Conservation (phyloP, 2,329 filamentous ascomycete species). For the Xylaria arbuscula region DNA sequence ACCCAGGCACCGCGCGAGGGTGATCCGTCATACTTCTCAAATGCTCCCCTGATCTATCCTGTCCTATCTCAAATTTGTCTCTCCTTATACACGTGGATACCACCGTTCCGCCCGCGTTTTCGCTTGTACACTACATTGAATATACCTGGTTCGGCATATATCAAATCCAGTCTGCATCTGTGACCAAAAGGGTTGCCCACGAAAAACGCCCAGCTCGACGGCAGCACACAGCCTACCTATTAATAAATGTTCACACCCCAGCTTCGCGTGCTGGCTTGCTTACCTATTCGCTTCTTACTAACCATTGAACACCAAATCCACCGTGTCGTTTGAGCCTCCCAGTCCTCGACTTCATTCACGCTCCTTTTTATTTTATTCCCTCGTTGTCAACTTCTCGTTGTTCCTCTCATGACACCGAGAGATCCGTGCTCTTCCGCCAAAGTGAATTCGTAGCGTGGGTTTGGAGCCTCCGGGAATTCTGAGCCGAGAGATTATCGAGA, state of each 20-base stretch:
- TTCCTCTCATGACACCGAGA: slow-evolving; percentile 11
- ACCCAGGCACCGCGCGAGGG: slow-evolving; percentile 25
- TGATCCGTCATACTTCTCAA: slow-evolving; percentile 35
- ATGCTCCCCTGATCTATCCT: slow-evolving; percentile 31
- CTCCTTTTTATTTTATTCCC: slow-evolving; percentile 17
- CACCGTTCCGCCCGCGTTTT: slow-evolving; percentile 12
- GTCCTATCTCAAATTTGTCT: slow-evolving; percentile 36
- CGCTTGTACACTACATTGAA: slow-evolving; percentile 7
- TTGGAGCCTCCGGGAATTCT: slow-evolving; percentile 11
- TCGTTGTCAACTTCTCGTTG: slow-evolving; percentile 21
- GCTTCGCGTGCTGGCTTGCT: slow-evolving; percentile 12
- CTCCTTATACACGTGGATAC: slow-evolving; percentile 22
- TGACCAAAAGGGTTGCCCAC: slow-evolving; percentile 32
- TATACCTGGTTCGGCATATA: slow-evolving; percentile 25
- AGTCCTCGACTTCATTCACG: slow-evolving; percentile 12
- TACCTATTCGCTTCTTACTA: slow-evolving; percentile 29
- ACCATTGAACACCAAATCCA: slow-evolving; percentile 10
- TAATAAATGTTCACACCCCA: slow-evolving; percentile 37
- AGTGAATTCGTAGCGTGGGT: slow-evolving; percentile 9
- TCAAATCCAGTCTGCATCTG: slow-evolving; percentile 34
- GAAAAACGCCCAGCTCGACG: slow-evolving; percentile 24
- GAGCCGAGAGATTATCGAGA: slow-evolving; percentile 9
- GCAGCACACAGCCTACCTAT: slow-evolving; percentile 32
- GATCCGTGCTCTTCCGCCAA: slow-evolving; percentile 19
- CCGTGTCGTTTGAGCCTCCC: slow-evolving; percentile 10